phyloP scores from a whole-genome alignment of 1,284 basidiomycete species.

The Leccinum solheimii region DNA sequence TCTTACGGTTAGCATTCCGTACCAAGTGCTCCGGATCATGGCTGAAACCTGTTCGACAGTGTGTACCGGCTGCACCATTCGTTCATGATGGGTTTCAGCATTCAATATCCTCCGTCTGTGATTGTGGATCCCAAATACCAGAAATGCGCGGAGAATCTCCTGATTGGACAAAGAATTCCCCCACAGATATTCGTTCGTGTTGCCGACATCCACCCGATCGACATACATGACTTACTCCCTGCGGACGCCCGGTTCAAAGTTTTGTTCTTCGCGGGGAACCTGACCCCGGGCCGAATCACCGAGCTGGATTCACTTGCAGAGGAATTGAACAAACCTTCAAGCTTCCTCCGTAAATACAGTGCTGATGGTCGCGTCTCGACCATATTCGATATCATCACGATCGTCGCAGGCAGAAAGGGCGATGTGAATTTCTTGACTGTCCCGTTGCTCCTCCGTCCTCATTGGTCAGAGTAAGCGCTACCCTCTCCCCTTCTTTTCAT shows the following conservation, averaged over 20 bases:
- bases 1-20: neutral
- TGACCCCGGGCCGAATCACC: conserved; percentile 40
- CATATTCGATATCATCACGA: conserved; percentile 56
- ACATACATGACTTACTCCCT: conserved; percentile 68
- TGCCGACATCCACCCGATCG: conserved; percentile 59
- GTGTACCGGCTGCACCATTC: neutral
- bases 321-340: conserved; percentile 40
- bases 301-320: conserved; percentile 42
- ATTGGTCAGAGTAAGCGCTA: conserved; percentile 61
- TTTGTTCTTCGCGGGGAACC: conserved; percentile 60
- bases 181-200: conserved; percentile 61
- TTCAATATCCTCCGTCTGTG: conserved; percentile 55
- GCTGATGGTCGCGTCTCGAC: conserved; percentile 25
- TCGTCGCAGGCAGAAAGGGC: conserved; percentile 48
- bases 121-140: conserved; percentile 50
- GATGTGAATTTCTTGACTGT: conserved; percentile 49
- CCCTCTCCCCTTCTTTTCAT: neutral
- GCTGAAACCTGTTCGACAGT: neutral
- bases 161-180: conserved; percentile 58
- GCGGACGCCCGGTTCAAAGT: conserved; percentile 71
- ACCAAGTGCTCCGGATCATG: neutral
- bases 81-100: conserved; percentile 62
- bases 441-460: conserved; percentile 51
- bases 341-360: conserved; percentile 40
- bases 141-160: conserved; percentile 40